These are phyloP conservation scores for Dactylis glomerata DNA, from an alignment of 176 grass and related monocot species.

Conservation along the genomic window DNA sequence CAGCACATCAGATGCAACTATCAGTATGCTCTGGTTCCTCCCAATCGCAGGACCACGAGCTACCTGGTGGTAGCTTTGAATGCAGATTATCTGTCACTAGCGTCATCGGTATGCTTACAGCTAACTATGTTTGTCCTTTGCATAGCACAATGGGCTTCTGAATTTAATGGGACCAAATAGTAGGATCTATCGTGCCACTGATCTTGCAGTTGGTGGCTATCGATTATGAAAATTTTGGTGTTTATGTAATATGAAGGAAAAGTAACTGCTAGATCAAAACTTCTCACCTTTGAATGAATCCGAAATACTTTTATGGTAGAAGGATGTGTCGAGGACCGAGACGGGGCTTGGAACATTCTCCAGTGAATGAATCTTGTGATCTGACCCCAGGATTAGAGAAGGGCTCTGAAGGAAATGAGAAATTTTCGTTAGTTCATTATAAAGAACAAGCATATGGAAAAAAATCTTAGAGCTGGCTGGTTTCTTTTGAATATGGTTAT, in stretches of 20 bases:
- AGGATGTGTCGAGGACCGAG: constrained; percentile 81
- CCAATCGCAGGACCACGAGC: constrained; percentile 53
- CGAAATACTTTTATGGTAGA: constrained; percentile 60
- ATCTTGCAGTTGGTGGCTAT: constrained; percentile 25
- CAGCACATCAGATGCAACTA: constrained; percentile 35
- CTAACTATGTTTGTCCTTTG: constrained; percentile 69
- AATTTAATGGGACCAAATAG: constrained; percentile 42
- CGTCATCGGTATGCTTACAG: constrained; percentile 52
- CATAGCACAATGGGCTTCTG: constrained; percentile 42
- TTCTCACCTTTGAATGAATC: constrained; percentile 81
- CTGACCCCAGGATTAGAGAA: constrained; percentile 22
- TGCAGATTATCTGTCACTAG: constrained; percentile 68
- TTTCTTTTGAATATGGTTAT: not conserved
- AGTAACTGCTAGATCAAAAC: constrained; percentile 7
- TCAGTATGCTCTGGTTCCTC: constrained; percentile 40
- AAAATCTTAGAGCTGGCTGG: not conserved
- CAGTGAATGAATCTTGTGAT: constrained; percentile 35
- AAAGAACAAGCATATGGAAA: constrained; percentile 7
- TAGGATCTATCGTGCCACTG: constrained; percentile 3
- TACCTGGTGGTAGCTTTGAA: constrained; percentile 61
- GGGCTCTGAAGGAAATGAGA: constrained; percentile 36
- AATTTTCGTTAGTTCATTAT: not conserved
- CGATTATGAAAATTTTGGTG: not conserved
- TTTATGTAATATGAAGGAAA: constrained; percentile 25
- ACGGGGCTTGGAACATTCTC: constrained; percentile 64